Base-by-base conservation (phyloP, 140 eudicot genomes). In the Bidens hawaiensis region DNA sequence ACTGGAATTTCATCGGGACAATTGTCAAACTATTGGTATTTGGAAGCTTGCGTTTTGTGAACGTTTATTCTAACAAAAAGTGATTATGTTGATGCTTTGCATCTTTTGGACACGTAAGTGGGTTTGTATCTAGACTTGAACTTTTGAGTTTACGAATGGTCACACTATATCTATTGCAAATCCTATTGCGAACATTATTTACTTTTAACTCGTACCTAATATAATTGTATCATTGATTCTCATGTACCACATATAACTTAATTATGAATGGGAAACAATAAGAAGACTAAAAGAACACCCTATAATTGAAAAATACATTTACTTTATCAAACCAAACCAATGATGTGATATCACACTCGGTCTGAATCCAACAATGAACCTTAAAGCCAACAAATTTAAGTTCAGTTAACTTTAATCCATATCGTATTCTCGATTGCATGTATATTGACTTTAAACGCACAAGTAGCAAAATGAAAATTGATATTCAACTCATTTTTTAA, bases 41-140 rank as follows among this genome's bases (percentile, higher is more conserved):
- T 60, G 74, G 50, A 66, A 66, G 78, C 48, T 74, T 74, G 78
- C 69, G 57, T 74, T 74, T 48, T 66, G 63, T 34, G 50, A 48
- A 66, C 6, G 58, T 58, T 66, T 66, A 74, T 74, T 74, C 78
- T 66, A 51, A 59, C 69, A 38, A 60, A 74, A 74, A 74, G 66
- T 64, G 36, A 55, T 64, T 63, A 24, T 65, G 34, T 36, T n/a
- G 73, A 74, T 74, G 69, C 69, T 38, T 66, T 28, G 15, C 48
- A 61, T 74, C 21, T 65, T 65, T 58, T 36, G 25, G 58, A 58
- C 56, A 47, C 57, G 33, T 18, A 14, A 50, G 45, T 65, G 47
- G 55, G 73, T 48, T 48, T 31, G 21, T 65, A 49, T 73, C 64
- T 19, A 36, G 34, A 58, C 57, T 40, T 51, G 48, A 30, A 52